Base-by-base conservation (phyloP, 1,139 yeast species). In the Schizosaccharomyces versatilis region DNA sequence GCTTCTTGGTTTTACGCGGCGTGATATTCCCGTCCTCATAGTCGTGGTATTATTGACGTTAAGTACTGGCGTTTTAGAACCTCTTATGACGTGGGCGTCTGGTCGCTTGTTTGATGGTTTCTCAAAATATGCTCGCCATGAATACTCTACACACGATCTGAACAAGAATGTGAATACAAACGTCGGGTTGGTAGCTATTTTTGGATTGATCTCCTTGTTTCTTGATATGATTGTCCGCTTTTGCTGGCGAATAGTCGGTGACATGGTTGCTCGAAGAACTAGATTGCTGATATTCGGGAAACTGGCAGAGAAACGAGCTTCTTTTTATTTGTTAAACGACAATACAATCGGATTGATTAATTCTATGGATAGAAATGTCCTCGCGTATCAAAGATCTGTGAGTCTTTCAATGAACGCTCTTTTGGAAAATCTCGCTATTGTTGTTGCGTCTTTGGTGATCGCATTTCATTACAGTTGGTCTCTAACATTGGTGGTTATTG, bases 401-500 rank as follows among this genome's bases (percentile, higher is more conserved):
- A 44, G 32, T 24, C 49, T 44, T 32, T 36, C 49, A 32, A 17
- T 44, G 19, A 19, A 19, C n/a, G 38, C 19, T 19, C 19, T 44
- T 7, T 12, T 32, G 36, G 49, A 44, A 44, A 44, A 44, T 38
- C 12, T 44, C 15, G 49, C 49, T 44, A 24, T 44, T 44, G 36
- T 38, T 38, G 14, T 78, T 6, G 76, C 84, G 0, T 69, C 84
- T 6, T 66, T 83, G 1, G 73, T 76, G 0, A 77, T 84, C 1
- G 80, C 96, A 0, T 74, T 90, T 66, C 73, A 74, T 58, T 80
- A 78, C 59, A 82, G 94, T 0, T 88, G 97, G 96, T 73, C 82
- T 2, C 72, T 90, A 10, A 84, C 97, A 0, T 66, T 90, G 39
- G 76, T 90, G 0, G 76, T 83, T 17, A 64, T 88, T 58, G 80